Base-by-base conservation (phyloP, 352 stramenopile species). In the Pythium pectinolyticum region DNA sequence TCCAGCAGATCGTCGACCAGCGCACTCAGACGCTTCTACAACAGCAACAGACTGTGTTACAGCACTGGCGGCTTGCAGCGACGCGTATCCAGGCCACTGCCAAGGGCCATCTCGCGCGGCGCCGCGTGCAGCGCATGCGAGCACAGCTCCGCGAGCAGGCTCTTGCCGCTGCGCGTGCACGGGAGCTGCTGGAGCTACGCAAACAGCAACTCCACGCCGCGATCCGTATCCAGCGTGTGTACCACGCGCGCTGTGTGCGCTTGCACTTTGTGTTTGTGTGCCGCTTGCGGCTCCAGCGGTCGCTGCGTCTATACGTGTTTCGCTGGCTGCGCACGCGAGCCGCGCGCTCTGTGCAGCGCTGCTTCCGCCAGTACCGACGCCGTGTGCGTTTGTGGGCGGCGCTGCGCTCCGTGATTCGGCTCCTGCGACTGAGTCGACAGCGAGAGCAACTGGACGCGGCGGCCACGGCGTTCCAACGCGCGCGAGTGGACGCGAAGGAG, bases 31-130 rank as follows among this genome's bases (percentile, higher is more conserved):
- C 57, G 51, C 66, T 85, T 14, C 46, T 89, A 3, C 17, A 49
- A 17, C 25, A 54, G 19, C 84, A 88, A 54, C 68, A 86, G 15
- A 30, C 39, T 3, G 70, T 73, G 2, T 52, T 86, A 12, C 48
- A 49, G 6, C 66, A 69, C 57, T 93, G 77, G 80, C 62, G 73
- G 9, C 35, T 53, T 5, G 68, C 67, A 4, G 78, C 82, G 14
- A 78, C 67, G 6, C 31, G 69, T 3, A 58, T 89, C 4, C 77
- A 88, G 35, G 69, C 69, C 17, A 40, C 65, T 12, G 67, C 67
- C 9, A 70, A 80, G 5, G 82, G 80, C 0, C 68, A 85, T 24
- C 47, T 73, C 0, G 73, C 41, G 14, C 70, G 78, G 24, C 64
- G 68, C 20, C 60, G 67, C 34, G 78, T 83, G 2, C 45, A 73